Evolutionary conservation across 192 early-diverging fungal species (phyloP), one percentile per base, ranked within the genome.

Genomic region (Tieghemiomyces parasiticus): DNA sequence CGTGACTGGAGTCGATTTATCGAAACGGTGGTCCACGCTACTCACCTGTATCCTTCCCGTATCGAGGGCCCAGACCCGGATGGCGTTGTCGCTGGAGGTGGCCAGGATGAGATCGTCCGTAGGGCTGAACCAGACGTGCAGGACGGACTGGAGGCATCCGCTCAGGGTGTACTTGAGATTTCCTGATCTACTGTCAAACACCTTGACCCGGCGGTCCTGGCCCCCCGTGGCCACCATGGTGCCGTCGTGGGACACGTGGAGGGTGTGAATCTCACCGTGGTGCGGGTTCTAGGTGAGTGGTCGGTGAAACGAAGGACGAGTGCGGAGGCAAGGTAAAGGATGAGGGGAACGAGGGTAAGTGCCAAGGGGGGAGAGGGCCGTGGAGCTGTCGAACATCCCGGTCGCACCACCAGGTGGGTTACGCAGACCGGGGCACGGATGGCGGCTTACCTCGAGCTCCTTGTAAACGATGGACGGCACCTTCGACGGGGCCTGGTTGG

Each of bases 71-170:
- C 93, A 95, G 46, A 95, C 74, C 59, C 91, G 84, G 19, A 83
- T 83, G 2, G 90, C 85, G 70, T 90, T 86, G 62, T 97, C 95
- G 67, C 91, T 95, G 10, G 89, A 91, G 8, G 89, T 83, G 0
- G 85, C 92, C 66, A 87, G 63, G 9, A 92, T 62, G 20, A 79
- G 65, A 1, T 90, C 87, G 58, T 81, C 79, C 9, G 75, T 66
- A 10, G 70, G 65, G 65, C 82, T 89, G 67, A 90, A 93, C 29
- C 75, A 76, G 0, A 91, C 78, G 31, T 85, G 87, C 75, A 91
- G 91, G 44, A 98, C 71, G 33, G 84, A 80, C 67, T 91, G 88
- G 46, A 91, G 63, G 38, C 89, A 86, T 0, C 95, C 95, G 32
- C 83, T 76, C 60, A 97, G 68, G 34, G 84, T 78, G 38, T 69